Percentiles rank a stretch among this genome's conserved stretches.
Evolutionary conservation across 2,329 filamentous ascomycete species (phyloP).

Genomic region (Beauveria caledonica): DNA sequence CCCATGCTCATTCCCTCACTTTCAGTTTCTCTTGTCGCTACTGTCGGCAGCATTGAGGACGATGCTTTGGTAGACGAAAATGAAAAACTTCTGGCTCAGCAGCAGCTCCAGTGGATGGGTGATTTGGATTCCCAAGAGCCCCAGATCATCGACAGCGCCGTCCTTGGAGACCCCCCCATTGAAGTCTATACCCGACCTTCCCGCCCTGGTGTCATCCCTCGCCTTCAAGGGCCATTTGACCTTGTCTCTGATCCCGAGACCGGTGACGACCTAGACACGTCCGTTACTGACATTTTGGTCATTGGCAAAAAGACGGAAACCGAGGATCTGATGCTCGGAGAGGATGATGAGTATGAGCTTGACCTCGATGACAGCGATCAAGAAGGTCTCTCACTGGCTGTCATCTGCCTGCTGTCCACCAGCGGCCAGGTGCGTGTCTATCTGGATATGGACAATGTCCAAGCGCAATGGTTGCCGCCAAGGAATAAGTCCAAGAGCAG

Average conservation of each 20-base stretch:
- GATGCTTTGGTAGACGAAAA: conserved; percentile 44
- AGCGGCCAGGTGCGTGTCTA: conserved; percentile 55
- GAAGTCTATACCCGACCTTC: conserved; percentile 51
- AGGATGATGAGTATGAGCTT: conserved; percentile 53
- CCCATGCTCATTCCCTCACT: conserved; percentile 72
- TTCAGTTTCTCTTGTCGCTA: conserved; percentile 73
- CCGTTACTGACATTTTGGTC: conserved; percentile 53
- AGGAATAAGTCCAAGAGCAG: conserved; percentile 41
- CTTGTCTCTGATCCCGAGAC: conserved; percentile 46
- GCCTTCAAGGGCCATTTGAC: conserved; percentile 54
- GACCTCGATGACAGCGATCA: conserved; percentile 48
- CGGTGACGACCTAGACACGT: conserved; percentile 48
- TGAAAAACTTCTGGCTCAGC: conserved; percentile 50
- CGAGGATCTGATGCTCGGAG: conserved; percentile 53
- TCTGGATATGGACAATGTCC: conserved; percentile 52
- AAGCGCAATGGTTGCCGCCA: conserved; percentile 59
- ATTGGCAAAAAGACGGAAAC: conserved; percentile 55
- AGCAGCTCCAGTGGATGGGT: conserved; percentile 60
- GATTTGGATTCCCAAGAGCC: conserved; percentile 58
- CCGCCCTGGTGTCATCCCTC: conserved; percentile 49
- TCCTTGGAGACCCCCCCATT: conserved; percentile 36
- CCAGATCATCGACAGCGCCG: conserved; percentile 39
- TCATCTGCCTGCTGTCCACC: conserved; percentile 52
- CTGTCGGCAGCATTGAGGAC: conserved; percentile 54
- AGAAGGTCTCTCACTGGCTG: conserved; percentile 51